Evolutionary conservation across 2,329 filamentous ascomycete species (phyloP).

Genomic region (Hypoxylon sp.): DNA sequence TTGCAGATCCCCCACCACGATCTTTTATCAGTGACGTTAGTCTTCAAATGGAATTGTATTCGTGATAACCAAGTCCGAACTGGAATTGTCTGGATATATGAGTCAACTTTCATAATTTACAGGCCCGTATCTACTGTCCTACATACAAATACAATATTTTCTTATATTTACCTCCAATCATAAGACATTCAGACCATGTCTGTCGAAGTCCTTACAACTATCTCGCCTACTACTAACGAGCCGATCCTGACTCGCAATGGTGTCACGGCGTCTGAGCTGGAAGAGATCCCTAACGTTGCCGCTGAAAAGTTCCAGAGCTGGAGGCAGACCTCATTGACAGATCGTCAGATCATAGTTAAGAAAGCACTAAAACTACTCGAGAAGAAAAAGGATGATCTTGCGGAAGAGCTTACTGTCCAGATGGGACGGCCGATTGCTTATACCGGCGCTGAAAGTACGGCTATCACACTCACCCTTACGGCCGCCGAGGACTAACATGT

Average conservation of each 20-base stretch:
- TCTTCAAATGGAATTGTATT: slow-evolving; percentile 9
- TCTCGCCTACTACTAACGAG: slow-evolving; percentile 92
- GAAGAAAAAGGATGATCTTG: slow-evolving; percentile 83
- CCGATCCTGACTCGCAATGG: slow-evolving; percentile 84
- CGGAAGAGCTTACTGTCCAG: slow-evolving; percentile 88
- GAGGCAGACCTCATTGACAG: slow-evolving; percentile 79
- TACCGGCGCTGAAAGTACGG: slow-evolving; percentile 77
- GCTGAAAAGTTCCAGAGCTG: slow-evolving; percentile 83
- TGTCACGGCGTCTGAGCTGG: slow-evolving; percentile 77
- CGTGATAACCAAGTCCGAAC: slow-evolving; percentile 25
- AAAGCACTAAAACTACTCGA: slow-evolving; percentile 81
- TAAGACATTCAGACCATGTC: slow-evolving; percentile 65
- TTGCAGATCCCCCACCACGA: slow-evolving; percentile 37
- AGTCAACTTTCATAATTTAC: slow-evolving; percentile 12
- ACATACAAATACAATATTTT: neutral
- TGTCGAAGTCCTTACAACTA: slow-evolving; percentile 78
- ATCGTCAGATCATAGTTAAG: slow-evolving; percentile 84
- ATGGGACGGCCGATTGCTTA: slow-evolving; percentile 96
- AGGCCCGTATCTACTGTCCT: neutral
- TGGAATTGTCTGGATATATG: slow-evolving; percentile 16
- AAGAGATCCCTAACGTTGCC: slow-evolving; percentile 78
- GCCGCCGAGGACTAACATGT: slow-evolving; percentile 29
- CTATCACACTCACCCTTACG: neutral
- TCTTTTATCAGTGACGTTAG: slow-evolving; percentile 40
- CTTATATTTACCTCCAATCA: neutral